A percentile compares a stretch with the other conserved stretches of the same genome.
phyloP scores from a whole-genome alignment of 176 grass and related monocot species.

The Dactylis glomerata region DNA sequence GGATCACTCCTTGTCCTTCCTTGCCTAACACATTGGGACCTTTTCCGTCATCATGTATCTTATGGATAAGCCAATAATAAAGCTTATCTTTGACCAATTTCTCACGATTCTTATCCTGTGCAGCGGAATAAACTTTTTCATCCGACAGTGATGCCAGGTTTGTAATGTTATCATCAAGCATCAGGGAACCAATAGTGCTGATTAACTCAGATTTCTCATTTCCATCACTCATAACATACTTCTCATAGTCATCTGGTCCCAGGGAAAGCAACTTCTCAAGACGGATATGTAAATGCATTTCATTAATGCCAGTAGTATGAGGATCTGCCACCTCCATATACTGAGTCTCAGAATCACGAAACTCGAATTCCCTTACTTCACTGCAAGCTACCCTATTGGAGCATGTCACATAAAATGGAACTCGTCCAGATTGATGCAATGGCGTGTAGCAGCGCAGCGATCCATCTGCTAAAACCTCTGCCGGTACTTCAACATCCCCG shows the following conservation, averaged over 20 bases:
- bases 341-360: constrained; percentile 43
- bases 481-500: constrained; percentile 85
- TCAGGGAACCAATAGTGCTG: constrained; percentile 70
- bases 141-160: constrained; percentile 22
- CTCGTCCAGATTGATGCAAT: constrained; percentile 62
- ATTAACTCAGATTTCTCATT: constrained; percentile 58
- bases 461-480: constrained; percentile 77
- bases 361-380: constrained; percentile 96
- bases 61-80: constrained; percentile 79
- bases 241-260: constrained; percentile 56
- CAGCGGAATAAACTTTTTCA: constrained; percentile 41
- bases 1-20: constrained; percentile 92
- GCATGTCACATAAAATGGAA: constrained; percentile 95
- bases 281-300: constrained; percentile 89
- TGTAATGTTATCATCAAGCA: constrained; percentile 70
- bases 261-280: constrained; percentile 81
- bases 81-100: constrained; percentile 83
- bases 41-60: constrained; percentile 81
- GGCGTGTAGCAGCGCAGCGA: constrained; percentile 79
- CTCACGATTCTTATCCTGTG: constrained; percentile 58
- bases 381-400: constrained; percentile 95
- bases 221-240: constrained; percentile 38
- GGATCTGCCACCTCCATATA: constrained; percentile 61
- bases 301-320: constrained; percentile 50
- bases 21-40: constrained; percentile 86